Conservation (phyloP, 139 green algal species). For the Dunaliella primolecta region DNA sequence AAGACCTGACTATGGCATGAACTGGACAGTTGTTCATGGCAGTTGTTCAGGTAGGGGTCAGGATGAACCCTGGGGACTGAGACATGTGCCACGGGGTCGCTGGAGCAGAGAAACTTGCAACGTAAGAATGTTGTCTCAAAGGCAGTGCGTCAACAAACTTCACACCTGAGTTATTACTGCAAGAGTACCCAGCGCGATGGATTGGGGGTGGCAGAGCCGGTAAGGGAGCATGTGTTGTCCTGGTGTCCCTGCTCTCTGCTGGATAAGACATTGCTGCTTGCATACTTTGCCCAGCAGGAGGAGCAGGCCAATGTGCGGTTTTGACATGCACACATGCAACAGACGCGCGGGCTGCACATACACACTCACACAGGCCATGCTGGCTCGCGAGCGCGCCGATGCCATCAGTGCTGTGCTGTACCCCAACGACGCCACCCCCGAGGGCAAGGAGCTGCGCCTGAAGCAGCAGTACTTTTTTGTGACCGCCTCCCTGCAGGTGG, state of each 20-base stretch:
- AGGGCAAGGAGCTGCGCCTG: constrained; percentile 97
- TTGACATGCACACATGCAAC: constrained; percentile 1
- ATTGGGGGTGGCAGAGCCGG: too few relatives aligned
- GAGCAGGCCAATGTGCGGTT: not conserved
- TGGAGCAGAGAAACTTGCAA: too few relatives aligned
- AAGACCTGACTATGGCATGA: not conserved
- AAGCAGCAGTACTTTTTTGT: constrained; percentile 99
- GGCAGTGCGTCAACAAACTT: too few relatives aligned
- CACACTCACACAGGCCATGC: constrained; percentile 63
- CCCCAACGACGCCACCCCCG: constrained; percentile 93
- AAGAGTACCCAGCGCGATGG: too few relatives aligned
- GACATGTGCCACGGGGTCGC: not conserved
- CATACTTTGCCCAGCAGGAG: too few relatives aligned
- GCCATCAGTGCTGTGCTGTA: constrained; percentile 96
- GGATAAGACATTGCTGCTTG: too few relatives aligned
- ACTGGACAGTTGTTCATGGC: not conserved
- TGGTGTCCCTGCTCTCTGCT: too few relatives aligned
- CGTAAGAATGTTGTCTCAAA: too few relatives aligned
- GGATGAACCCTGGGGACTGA: not conserved
- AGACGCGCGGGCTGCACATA: not conserved
- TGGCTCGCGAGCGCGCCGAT: constrained; percentile 79
- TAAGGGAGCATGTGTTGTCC: too few relatives aligned
- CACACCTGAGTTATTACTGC: too few relatives aligned
- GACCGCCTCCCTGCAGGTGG: constrained; percentile 90
- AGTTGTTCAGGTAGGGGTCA: not conserved